phyloP scores from a whole-genome alignment of 2,329 filamentous ascomycete genomes.

The Fusarium euwallaceae region DNA sequence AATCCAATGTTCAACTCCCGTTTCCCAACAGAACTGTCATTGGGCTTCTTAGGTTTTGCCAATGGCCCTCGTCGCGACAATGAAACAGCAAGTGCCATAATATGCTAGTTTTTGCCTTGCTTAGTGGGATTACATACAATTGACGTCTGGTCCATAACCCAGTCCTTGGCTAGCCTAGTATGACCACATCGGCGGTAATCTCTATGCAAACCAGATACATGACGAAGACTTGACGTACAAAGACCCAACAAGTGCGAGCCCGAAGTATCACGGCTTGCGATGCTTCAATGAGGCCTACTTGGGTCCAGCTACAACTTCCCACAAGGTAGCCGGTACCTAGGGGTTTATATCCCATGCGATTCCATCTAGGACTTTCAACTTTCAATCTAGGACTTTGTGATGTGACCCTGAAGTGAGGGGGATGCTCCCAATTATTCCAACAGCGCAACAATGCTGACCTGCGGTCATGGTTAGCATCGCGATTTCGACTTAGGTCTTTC shows the following conservation, averaged over 20 bases:
- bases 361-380: too few relatives aligned
- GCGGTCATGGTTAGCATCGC: conserved; percentile 26
- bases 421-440: too few relatives aligned
- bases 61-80: conserved; percentile 41
- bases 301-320: too few relatives aligned
- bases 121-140: background rate
- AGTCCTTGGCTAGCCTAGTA: background rate
- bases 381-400: too few relatives aligned
- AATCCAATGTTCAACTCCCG: conserved; percentile 51
- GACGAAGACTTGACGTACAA: background rate
- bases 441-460: conserved; percentile 84
- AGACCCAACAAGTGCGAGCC: background rate
- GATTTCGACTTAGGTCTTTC: background rate
- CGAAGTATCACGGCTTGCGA: background rate
- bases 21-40: conserved; percentile 39
- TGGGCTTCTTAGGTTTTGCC: conserved; percentile 45
- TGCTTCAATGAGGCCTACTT: too few relatives aligned
- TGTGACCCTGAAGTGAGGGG: too few relatives aligned
- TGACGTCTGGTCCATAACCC: background rate
- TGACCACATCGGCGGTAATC: background rate
- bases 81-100: background rate
- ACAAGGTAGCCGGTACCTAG: too few relatives aligned
- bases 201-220: background rate
- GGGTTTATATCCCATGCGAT: too few relatives aligned
- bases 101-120: background rate